These are phyloP conservation scores for Metarhizium robertsii DNA, from an alignment of 2,329 filamentous ascomycete genomes.

Conservation along the genomic window DNA sequence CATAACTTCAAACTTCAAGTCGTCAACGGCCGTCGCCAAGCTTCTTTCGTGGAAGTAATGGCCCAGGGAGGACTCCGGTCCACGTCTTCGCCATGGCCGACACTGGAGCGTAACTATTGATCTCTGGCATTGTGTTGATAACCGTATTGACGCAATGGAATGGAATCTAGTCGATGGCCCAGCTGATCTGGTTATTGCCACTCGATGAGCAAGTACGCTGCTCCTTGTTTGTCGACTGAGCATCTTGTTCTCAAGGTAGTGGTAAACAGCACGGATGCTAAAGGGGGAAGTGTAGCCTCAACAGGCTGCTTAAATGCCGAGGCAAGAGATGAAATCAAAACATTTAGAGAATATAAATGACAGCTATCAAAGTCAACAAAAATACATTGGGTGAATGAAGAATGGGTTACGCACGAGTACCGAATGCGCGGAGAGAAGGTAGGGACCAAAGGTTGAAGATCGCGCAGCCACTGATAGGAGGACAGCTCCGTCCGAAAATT, in stretches of 20 bases:
- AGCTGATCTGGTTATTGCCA: constrained; percentile 10
- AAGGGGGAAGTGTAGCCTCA: constrained; percentile 1
- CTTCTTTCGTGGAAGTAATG: constrained; percentile 18
- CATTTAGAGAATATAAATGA: constrained; percentile 9
- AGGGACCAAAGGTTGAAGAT: neutral
- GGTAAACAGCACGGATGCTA: neutral
- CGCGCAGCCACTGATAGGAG: constrained; percentile 4
- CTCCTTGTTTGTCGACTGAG: constrained; percentile 24
- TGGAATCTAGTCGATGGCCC: constrained; percentile 10
- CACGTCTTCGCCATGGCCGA: constrained; percentile 19
- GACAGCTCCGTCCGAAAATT: constrained; percentile 17
- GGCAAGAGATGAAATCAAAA: constrained; percentile 9
- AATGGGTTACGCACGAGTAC: neutral
- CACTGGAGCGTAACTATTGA: constrained; percentile 18
- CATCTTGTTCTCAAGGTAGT: constrained; percentile 17
- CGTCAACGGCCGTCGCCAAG: constrained; percentile 33
- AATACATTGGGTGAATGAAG: neutral
- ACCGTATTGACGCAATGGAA: constrained; percentile 8
- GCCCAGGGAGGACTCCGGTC: constrained; percentile 12
- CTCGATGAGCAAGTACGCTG: constrained; percentile 16
- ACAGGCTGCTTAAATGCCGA: neutral
- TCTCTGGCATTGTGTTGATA: constrained; percentile 12
- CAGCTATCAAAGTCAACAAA: neutral
- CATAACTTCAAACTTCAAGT: constrained; percentile 20
- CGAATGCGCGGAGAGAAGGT: constrained; percentile 1